Percentiles rank a stretch among this genome's conserved stretches.
These are phyloP conservation scores for Rubia tinctorum DNA, from an alignment of 305 asterid species.

Conservation along the genomic window DNA sequence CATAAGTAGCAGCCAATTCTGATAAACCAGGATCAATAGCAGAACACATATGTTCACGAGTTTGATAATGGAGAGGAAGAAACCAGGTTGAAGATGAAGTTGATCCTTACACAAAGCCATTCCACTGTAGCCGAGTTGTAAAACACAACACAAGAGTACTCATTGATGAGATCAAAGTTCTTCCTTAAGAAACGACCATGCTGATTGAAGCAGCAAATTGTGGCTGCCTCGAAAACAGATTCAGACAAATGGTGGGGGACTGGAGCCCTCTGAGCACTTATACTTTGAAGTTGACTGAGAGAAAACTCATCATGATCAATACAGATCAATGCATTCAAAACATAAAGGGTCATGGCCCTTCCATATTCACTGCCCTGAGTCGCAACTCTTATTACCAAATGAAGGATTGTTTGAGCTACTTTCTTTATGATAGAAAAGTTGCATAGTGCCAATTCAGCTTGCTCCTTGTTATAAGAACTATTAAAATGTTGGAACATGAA, in stretches of 20 bases:
- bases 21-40: conserved; percentile 70
- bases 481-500: background rate
- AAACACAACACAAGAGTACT: conserved; percentile 68
- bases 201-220: conserved; percentile 73
- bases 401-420: conserved; percentile 78
- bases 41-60: conserved; percentile 72
- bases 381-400: conserved; percentile 90
- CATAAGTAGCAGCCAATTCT: background rate
- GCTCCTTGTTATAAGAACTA: conserved; percentile 56
- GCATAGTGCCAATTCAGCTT: conserved; percentile 77
- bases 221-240: conserved; percentile 59
- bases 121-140: conserved; percentile 78
- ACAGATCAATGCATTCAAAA: conserved; percentile 78
- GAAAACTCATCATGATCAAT: conserved; percentile 88
- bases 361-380: conserved; percentile 87
- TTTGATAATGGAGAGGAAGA: conserved; percentile 67
- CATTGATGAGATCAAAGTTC: conserved; percentile 49
- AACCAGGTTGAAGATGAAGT: conserved; percentile 79
- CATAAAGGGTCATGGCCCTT: conserved; percentile 67
- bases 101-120: conserved; percentile 80
- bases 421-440: conserved; percentile 77
- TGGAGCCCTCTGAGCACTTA: conserved; percentile 76
- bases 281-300: conserved; percentile 84
- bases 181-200: conserved; percentile 51
- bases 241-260: conserved; percentile 82